These are phyloP conservation scores for Pseudogymnoascus pannorum DNA, from an alignment of 2,329 filamentous ascomycete genomes.

Conservation along the genomic window DNA sequence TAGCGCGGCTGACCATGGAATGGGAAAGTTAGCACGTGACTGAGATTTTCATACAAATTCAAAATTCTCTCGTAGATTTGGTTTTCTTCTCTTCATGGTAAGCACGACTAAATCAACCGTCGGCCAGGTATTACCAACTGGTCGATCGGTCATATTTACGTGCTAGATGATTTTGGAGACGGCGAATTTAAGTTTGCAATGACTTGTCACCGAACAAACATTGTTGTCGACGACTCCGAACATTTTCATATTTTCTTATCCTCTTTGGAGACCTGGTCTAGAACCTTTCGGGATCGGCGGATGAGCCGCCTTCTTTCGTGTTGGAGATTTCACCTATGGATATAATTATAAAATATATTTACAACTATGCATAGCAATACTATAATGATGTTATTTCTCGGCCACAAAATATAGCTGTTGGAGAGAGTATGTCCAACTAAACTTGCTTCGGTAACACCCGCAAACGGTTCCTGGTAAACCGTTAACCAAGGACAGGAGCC, in stretches of 20 bases:
- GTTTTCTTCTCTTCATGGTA: constrained; percentile 17
- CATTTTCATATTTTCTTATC: constrained; percentile 6
- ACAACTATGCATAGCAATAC: neutral
- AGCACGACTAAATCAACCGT: constrained; percentile 26
- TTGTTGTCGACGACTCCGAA: neutral
- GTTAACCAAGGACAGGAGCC: constrained; percentile 2
- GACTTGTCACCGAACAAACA: neutral
- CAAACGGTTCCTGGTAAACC: neutral
- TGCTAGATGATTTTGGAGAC: constrained; percentile 18
- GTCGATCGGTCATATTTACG: constrained; percentile 26
- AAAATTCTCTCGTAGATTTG: neutral
- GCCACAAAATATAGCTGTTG: neutral
- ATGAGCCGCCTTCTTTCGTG: neutral
- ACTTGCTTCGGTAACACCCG: neutral
- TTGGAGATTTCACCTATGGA: neutral
- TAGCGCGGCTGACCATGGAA: constrained; percentile 10
- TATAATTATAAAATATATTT: neutral
- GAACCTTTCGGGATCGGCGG: neutral
- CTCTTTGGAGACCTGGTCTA: neutral
- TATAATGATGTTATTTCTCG: neutral
- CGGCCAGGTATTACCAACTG: constrained; percentile 22
- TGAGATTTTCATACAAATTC: neutral
- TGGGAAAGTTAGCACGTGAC: neutral
- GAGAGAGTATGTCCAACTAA: neutral
- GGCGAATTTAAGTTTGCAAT: neutral